phyloP scores from a whole-genome alignment of 805 yeast species.

The Candida tibetensis region DNA sequence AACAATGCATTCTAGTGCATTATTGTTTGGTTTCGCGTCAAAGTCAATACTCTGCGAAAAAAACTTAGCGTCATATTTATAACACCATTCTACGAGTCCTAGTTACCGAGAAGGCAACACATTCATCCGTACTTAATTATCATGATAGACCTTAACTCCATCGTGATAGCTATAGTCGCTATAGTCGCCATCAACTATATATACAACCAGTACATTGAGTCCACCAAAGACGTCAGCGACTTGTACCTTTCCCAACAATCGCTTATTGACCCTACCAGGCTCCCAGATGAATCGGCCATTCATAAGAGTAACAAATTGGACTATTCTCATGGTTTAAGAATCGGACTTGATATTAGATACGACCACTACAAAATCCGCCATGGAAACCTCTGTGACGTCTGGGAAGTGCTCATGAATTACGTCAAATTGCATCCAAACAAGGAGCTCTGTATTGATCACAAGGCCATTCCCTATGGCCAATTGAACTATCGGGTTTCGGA shows the following conservation, averaged over 20 bases:
- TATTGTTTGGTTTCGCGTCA: too few species aligned
- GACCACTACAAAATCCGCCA: constrained; percentile 64
- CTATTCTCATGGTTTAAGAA: constrained; percentile 59
- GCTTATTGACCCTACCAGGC: constrained; percentile 60
- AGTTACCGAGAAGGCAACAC: too few species aligned
- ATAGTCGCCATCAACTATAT: constrained; percentile 16
- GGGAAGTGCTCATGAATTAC: constrained; percentile 50
- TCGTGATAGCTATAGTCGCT: constrained; percentile 18
- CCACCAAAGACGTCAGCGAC: constrained; percentile 54
- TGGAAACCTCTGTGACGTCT: constrained; percentile 73
- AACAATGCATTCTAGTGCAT: too few species aligned
- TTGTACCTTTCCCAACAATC: constrained; percentile 64
- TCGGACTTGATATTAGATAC: constrained; percentile 64
- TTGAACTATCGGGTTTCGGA: constrained; percentile 29
- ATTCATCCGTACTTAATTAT: too few species aligned
- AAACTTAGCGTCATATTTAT: too few species aligned
- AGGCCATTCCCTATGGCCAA: constrained; percentile 14
- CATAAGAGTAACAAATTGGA: constrained; percentile 75
- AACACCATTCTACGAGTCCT: too few species aligned
- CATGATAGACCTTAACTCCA: constrained; percentile 3
- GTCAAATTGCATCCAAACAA: constrained; percentile 11
- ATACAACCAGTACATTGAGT: constrained; percentile 26
- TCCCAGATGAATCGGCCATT: constrained; percentile 66
- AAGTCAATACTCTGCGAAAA: too few species aligned
- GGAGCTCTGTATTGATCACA: constrained; percentile 22